Evolutionary conservation across 2,329 filamentous ascomycete species (phyloP), one percentile per base, ranked within the genome.

Genomic region (Ceratocystis eucalypticola): DNA sequence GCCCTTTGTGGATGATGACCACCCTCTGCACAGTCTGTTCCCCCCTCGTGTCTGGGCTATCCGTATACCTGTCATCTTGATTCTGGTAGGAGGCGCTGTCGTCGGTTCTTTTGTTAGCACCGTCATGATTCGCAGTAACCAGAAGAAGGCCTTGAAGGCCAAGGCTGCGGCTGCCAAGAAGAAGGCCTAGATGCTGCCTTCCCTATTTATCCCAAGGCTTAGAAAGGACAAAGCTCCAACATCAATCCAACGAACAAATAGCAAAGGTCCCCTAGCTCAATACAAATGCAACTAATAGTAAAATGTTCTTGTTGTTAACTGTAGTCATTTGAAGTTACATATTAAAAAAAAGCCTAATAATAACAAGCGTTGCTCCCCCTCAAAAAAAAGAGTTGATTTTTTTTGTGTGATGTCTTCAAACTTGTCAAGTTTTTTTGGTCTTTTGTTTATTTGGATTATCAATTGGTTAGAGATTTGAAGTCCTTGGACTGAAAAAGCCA

Each of bases 81-180:
- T 96, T 70, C 86, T 99, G 61, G 82, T 99, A 71, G 92, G 88
- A 70, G 92, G 88, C 68, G 91, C 94, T 68, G 91, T 99, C 68
- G 93, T 99, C 69, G 94, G 94, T 70, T 95, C 91, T 68, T 99
- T 99, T 81, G 82, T 99, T 71, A 88, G 89, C 73, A 87, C 96
- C 74, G 93, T 99, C 74, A 99, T 99, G 94, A 97, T 99, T 79
- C 86, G 90, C 76, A 97, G 93, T 82, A 96, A 96, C 82, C 84
- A 88, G 76, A 97, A 97, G 85, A 96, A 94, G 85, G 91, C 91
- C 2, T 87, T 91, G 71, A 99, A 97, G 84, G 88, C 88, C 70
- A 92, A 91, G 78, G 88, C 88, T 67, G 87, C 88, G 22, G 69
- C 68, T 25, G 80, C 80, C 41, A 91, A 90, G 82, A 96, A 96